Base-by-base conservation (phyloP, 345 rosid genomes). In the Lepidium sativum region DNA sequence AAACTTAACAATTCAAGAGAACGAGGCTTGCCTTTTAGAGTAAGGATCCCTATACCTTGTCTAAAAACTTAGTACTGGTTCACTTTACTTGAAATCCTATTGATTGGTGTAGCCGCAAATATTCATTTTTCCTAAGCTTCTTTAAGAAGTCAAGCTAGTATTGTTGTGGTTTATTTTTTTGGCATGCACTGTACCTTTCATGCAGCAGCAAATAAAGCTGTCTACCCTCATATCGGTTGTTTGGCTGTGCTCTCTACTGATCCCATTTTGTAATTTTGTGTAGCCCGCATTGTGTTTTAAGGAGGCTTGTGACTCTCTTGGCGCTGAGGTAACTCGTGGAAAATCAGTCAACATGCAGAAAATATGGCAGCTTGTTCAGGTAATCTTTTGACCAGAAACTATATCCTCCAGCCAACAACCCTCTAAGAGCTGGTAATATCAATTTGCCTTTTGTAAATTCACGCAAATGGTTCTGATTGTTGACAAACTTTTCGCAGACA, bases 321-420 rank as follows among this genome's bases (percentile, higher is more conserved):
- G 88, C 58, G 65, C 70, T 67, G 95, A 79, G 71, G 69, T 81
- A 53, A 83, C 97, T 67, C 82, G 85, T 67, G 92, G 95, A 44
- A 95, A 90, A 74, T 95, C 97, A 68, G 95, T 91, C 73, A 85
- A 67, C 76, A 75, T 91, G 84, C 97, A 86, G 80, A 95, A 95
- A 78, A 88, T 95, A 71, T 95, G 99, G 99, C 92, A 88, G 78
- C 96, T 95, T 77, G 78, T 91, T 74, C 86, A 85, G 97, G 99
- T 86, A 71, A 35, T 35, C 8, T 47, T 64, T 41, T 62, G 34
- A 44, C 54, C 0, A 6, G 33, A 65, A 35, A 51, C 31, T 32
- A 33, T 33, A 0, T 60, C 35, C 48, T 15, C 31, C 58, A 34
- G 27, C 21, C 20, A 50, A 55, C 48, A 61, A 63, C 58, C 23